phyloP scores from a whole-genome alignment of 164 flowering plant species.

The Protea cynaroides region DNA sequence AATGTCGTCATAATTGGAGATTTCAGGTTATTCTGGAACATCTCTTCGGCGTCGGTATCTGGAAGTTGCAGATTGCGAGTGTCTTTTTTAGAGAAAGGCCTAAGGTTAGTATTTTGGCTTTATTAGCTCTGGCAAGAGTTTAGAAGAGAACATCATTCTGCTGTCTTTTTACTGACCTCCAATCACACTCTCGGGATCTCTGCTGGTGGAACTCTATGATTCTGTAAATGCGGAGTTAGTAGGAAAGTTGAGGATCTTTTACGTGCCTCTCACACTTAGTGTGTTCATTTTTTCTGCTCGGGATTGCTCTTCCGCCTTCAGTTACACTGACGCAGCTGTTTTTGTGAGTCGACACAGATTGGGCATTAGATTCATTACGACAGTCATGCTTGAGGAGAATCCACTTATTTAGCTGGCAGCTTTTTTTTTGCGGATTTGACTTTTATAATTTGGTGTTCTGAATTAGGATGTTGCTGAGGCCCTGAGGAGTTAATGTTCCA shows the following conservation, averaged over 20 bases:
- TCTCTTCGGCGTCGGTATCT: slow-evolving; percentile 2
- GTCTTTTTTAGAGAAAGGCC: not conserved
- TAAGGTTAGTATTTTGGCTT: not conserved
- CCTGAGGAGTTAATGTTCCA: not conserved
- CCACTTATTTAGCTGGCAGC: not conserved
- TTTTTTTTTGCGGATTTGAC: not conserved
- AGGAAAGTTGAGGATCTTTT: not conserved
- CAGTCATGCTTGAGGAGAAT: not conserved
- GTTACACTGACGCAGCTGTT: not conserved
- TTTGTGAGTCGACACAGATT: too few relatives aligned
- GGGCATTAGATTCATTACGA: not conserved
- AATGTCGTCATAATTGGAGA: slow-evolving; percentile 10
- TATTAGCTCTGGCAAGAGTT: not conserved
- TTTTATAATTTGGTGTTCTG: not conserved
- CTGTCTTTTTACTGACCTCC: slow-evolving; percentile 1
- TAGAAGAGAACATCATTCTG: not conserved
- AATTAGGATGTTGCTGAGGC: not conserved
- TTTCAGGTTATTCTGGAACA: slow-evolving; percentile 1
- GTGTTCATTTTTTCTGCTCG: not conserved
- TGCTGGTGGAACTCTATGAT: slow-evolving; percentile 17
- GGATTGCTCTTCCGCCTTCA: not conserved
- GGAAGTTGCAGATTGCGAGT: slow-evolving; percentile 7
- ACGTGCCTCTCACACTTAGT: not conserved
- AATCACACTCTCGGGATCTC: slow-evolving; percentile 4
- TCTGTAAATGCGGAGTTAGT: slow-evolving; percentile 2